Base-by-base conservation (phyloP, 208 protist species). In the Leishmania amazonensis region DNA sequence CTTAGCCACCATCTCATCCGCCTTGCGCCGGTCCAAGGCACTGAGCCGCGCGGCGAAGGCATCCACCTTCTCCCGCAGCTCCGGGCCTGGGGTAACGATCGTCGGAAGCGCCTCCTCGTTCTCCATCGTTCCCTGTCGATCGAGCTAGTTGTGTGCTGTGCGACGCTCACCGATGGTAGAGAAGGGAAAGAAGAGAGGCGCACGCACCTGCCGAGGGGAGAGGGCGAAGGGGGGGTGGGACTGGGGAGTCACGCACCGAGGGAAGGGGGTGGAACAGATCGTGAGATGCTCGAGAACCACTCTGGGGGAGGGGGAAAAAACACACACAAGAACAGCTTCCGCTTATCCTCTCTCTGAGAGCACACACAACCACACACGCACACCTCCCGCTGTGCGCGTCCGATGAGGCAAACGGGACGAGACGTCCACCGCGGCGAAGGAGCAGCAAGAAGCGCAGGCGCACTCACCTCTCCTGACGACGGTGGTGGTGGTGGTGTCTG, bases 1-100 rank as follows among this genome's bases (percentile, higher is more conserved):
- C 83, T 96, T 96, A 1, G 92, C 93, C 76, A 96, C 86, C 86
- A 94, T 94, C 81, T 96, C 89, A 64, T 96, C 93, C 3, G 93
- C 90, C 76, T 95, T 90, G 47, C 87, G 88, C 74, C 94, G 95
- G 42, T 96, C 93, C 13, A 88, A 81, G 54, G 80, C 86, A 35
- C 91, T 95, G 1, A 98, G 90, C 42, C 88, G 88, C 35, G 90
- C 91, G 1, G 95, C 95, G 19, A 95, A 90, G 11, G 84, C 79
- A 62, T 96, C 89, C 49, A 98, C 92, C 83, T 94, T 95, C 54
- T 88, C 84, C 24, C 89, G 87, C 73, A 98, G 80, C 87, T 96
- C 93, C 21, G 95, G 95, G 51, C 95, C 95, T 1, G 95, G 95
- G 17, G 90, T 86, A 62, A 98, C 88, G 72, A 98, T 94, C 54